phyloP scores from a whole-genome alignment of 768 basidiomycete species.

The Brasilioporus rufonigricans region DNA sequence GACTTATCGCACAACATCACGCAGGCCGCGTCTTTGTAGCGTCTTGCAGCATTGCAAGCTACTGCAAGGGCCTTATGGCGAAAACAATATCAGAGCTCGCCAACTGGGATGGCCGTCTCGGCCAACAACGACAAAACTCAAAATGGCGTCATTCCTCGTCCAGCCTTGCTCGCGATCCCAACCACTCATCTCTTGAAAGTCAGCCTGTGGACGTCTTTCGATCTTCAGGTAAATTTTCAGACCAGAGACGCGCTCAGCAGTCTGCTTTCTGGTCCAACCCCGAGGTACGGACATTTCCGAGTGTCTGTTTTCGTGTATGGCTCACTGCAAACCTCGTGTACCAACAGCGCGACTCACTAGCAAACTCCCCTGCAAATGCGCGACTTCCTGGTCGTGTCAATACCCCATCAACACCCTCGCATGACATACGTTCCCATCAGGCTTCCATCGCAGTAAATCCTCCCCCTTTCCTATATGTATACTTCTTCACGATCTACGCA shows the following conservation, averaged over 20 bases:
- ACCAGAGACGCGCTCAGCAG: conserved; percentile 9
- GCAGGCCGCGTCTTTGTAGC: not conserved
- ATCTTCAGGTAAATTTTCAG: not conserved
- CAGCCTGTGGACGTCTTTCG: not conserved
- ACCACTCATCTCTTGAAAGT: conserved; percentile 2
- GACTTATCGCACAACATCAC: not conserved
- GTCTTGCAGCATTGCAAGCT: not conserved
- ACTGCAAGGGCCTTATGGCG: conserved; percentile 10
- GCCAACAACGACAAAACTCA: conserved; percentile 6
- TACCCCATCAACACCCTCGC: conserved; percentile 8
- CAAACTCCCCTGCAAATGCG: not conserved
- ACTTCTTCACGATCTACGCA: conserved; percentile 7
- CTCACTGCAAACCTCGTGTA: conserved; percentile 3
- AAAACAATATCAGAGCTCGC: conserved; percentile 13
- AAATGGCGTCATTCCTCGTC: conserved; percentile 13
- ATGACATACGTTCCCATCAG: not conserved
- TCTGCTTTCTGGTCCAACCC: conserved; percentile 1
- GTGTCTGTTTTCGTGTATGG: not conserved
- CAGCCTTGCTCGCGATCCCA: conserved; percentile 8
- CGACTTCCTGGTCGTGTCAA: conserved; percentile 6
- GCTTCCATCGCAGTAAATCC: conserved; percentile 15
- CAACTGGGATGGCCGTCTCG: conserved; percentile 16
- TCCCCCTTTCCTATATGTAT: not conserved
- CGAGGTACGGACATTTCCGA: conserved; percentile 11
- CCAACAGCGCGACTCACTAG: conserved; percentile 13